Evolutionary conservation across 2,329 filamentous ascomycete species (phyloP), one percentile per base, ranked within the genome.

Genomic region (Diaporthe sp.): DNA sequence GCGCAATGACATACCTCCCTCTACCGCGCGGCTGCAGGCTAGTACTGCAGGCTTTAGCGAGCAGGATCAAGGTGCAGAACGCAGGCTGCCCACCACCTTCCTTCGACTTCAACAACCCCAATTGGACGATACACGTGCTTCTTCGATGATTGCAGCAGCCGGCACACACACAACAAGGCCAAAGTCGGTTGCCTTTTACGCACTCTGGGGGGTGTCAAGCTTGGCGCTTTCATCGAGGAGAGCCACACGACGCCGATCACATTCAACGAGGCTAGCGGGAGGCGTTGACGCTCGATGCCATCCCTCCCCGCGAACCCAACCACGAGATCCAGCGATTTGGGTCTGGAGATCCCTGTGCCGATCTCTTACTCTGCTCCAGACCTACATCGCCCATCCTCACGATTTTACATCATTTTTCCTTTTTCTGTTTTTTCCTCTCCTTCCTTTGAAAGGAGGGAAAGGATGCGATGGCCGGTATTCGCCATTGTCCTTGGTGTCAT

Each of bases 321-420:
- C 51, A 61, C 49, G 71, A 72, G 71, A 72, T 72, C 74, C 74
- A 74, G 72, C 75, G 70, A 61, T 61, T 62, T 71, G 72, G 75
- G 51, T 65, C 34, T 37, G 37, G 55, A 76, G 39, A 76, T 49
- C 75, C 75, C 72, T 76, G 75, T 74, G 75, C 22, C 72, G 75
- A 76, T 76, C 75, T 62, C 22, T 28, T 44, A 31, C 57, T 62
- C 62, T 44, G 49, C 53, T 71, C 71, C 39, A 65, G 62, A 74
- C 72, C 46, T 42, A 28, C 65, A 68, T 68, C 31, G 46, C 65
- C 28, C 28, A 39, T 44, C 34, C 39, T 55, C 13, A 22, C 15
- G 31, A 28, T 57, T 34, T 42, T 39, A 49, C 51, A 37, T 58
- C 19, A 49, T 2, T 22, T 44, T 34, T 65, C n/a, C 22, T 22